A percentile compares a stretch with the other conserved stretches of the same genome.
These are phyloP conservation scores for Rhodotorula glutinis DNA, from an alignment of 1,284 basidiomycete genomes.

Conservation along the genomic window DNA sequence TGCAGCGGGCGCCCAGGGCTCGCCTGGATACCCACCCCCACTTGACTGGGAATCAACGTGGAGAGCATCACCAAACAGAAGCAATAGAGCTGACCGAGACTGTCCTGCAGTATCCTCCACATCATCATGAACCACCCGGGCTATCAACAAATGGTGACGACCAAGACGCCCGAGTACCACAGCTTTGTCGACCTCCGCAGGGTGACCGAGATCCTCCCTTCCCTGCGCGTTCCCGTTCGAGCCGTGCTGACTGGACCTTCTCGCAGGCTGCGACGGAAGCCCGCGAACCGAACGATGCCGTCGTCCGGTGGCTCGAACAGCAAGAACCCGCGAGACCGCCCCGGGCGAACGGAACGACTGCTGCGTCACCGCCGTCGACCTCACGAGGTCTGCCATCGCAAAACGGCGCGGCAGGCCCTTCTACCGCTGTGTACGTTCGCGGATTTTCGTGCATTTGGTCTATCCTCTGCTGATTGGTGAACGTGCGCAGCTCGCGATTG, in stretches of 20 bases:
- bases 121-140: conserved; percentile 27
- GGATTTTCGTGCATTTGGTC: no score
- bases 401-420: background rate
- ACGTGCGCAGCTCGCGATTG: background rate
- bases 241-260: background rate
- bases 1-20: no score
- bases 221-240: no score
- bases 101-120: conserved; percentile 21
- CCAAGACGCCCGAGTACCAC: conserved; percentile 27
- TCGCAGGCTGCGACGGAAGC: conserved; percentile 18
- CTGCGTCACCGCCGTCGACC: background rate
- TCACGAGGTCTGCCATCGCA: background rate
- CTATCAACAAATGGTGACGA: conserved; percentile 13
- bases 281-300: background rate
- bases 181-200: conserved; percentile 17
- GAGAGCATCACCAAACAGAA: no score
- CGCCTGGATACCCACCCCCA: no score
- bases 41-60: no score
- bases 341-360: background rate
- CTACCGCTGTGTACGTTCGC: no score
- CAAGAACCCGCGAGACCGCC: background rate
- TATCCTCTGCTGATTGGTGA: no score
- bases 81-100: no score
- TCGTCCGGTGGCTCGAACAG: conserved; percentile 22
- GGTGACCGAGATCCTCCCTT: background rate